phyloP scores from a whole-genome alignment of 371 early-diverging fungal species.

The Homolaphlyctis polyrhiza region DNA sequence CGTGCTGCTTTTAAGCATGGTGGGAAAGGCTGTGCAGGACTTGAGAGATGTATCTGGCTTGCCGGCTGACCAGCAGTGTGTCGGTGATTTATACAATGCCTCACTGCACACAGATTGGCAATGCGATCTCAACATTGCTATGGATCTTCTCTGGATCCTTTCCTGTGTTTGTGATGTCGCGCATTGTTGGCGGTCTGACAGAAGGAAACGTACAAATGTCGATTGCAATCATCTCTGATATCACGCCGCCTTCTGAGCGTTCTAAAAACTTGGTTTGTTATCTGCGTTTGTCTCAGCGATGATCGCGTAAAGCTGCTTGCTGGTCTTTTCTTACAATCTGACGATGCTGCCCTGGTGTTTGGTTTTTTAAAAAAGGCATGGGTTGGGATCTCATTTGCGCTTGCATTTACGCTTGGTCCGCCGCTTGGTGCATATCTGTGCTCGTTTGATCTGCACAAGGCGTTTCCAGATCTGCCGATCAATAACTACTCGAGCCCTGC shows the following conservation, averaged over 20 bases:
- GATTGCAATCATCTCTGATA: constrained; percentile 91
- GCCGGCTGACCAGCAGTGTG: background rate
- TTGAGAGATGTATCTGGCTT: background rate
- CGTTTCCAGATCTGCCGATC: constrained; percentile 56
- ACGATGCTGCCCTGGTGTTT: background rate
- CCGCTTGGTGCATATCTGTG: constrained; percentile 89
- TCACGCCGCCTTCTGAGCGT: constrained; percentile 72
- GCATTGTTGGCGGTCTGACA: constrained; percentile 87
- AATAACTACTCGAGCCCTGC: constrained; percentile 82
- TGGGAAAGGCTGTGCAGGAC: too few relatives aligned
- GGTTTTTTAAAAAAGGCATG: constrained; percentile 57
- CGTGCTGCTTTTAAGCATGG: constrained; percentile 82
- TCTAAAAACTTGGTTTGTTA: constrained; percentile 51
- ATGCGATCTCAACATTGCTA: constrained; percentile 72
- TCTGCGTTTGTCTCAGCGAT: too few relatives aligned
- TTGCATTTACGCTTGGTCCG: constrained; percentile 95
- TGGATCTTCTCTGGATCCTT: constrained; percentile 88
- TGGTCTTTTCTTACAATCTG: too few relatives aligned
- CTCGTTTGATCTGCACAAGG: constrained; percentile 55
- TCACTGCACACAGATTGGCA: constrained; percentile 61
- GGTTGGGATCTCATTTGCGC: constrained; percentile 93
- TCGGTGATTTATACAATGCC: background rate
- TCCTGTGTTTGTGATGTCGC: constrained; percentile 73
- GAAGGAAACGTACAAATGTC: constrained; percentile 97
- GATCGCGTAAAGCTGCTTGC: too few relatives aligned